phyloP scores from a whole-genome alignment of 805 yeast species.

The Vanderwaltozyma verrucispora region DNA sequence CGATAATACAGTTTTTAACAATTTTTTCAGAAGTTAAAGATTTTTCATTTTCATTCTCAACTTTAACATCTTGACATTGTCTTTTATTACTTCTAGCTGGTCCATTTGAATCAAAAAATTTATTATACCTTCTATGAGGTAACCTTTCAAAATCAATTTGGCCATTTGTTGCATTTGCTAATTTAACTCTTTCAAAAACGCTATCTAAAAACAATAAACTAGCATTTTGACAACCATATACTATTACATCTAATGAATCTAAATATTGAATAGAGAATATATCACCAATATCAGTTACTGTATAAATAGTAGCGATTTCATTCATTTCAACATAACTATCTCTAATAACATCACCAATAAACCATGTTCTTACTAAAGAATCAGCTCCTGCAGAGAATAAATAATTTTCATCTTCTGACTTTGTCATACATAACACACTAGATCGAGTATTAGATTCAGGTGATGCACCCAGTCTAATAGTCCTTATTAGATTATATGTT shows the following conservation, averaged over 20 bases:
- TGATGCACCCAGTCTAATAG: constrained; percentile 39
- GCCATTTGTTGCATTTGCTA: constrained; percentile 5
- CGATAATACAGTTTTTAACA: constrained; percentile 34
- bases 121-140: constrained; percentile 64
- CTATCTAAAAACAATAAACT: constrained; percentile 61
- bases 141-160: constrained; percentile 29
- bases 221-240: constrained; percentile 90
- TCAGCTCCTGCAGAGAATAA: constrained; percentile 86
- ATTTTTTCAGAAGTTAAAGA: not conserved
- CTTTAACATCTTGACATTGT: not conserved
- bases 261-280: constrained; percentile 76
- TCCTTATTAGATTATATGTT: constrained; percentile 44
- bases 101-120: constrained; percentile 84
- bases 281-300: constrained; percentile 85
- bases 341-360: constrained; percentile 31
- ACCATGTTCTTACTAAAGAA: constrained; percentile 82
- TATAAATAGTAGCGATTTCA: constrained; percentile 65
- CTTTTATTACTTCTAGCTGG: constrained; percentile 48
- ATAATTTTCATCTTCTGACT: constrained; percentile 41
- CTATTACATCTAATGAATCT: constrained; percentile 46
- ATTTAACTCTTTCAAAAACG: constrained; percentile 16
- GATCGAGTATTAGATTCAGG: constrained; percentile 23
- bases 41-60: no score
- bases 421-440: constrained; percentile 54
- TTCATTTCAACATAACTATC: constrained; percentile 17